These are phyloP conservation scores for Colletotrichum sp. DNA, from an alignment of 2,329 filamentous ascomycete species.

Conservation along the genomic window DNA sequence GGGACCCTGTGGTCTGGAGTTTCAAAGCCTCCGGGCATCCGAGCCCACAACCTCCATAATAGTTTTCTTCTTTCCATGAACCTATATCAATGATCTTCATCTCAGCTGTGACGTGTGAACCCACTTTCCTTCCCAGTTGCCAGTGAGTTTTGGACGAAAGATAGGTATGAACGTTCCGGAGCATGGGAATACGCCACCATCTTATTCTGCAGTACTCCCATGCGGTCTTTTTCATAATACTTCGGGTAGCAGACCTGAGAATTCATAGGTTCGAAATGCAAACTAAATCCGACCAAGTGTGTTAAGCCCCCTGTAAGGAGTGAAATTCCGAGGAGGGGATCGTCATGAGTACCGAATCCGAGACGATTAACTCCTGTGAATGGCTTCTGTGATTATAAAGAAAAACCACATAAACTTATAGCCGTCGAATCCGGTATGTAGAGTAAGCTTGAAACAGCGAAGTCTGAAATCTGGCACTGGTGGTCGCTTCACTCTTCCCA, in stretches of 20 bases:
- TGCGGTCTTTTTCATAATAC: no score
- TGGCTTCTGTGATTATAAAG: not conserved
- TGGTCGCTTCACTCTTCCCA: not conserved
- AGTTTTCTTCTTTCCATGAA: not conserved
- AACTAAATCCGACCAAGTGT: not conserved
- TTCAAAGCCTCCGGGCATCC: not conserved
- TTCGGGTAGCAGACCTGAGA: no score
- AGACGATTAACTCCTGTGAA: not conserved
- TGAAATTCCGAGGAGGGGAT: not conserved
- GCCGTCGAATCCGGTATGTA: not conserved
- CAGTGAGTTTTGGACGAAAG: no score
- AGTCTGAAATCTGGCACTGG: not conserved
- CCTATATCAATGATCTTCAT: fast-evolving
- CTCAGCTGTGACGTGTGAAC: not conserved
- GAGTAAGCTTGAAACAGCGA: not conserved
- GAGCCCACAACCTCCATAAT: not conserved
- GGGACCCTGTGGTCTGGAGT: not conserved
- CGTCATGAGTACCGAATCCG: not conserved
- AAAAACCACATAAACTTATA: not conserved
- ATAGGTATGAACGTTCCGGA: no score
- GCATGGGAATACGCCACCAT: no score
- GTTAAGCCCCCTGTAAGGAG: not conserved
- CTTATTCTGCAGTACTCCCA: no score
- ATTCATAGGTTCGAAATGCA: no score
- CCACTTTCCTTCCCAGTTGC: not conserved